These are phyloP conservation scores for Scenedesmus sp. DNA, from an alignment of 163 green algal species.

Conservation along the genomic window DNA sequence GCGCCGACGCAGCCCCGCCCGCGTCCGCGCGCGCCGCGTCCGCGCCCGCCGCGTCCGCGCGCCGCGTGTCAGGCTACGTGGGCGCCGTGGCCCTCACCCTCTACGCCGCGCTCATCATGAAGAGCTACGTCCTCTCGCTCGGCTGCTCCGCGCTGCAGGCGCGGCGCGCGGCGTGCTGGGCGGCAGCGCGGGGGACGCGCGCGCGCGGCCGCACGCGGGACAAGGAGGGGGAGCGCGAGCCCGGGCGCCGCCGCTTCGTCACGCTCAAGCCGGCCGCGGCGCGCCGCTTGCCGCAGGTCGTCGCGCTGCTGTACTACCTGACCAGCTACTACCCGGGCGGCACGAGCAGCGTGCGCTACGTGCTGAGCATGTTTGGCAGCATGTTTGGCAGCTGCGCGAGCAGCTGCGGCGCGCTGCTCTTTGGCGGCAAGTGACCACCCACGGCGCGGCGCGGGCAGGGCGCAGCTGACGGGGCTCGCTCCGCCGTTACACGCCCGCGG, in stretches of 20 bases:
- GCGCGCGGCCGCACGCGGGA: too few species aligned
- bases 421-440: constrained; percentile 35
- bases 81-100: constrained; percentile 85
- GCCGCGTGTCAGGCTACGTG: constrained; percentile 87
- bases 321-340: constrained; percentile 70
- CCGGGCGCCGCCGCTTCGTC: background rate
- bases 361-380: constrained; percentile 58
- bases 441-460: too few species aligned
- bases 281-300: too few species aligned
- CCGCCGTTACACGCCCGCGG: too few species aligned
- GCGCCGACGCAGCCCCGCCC: background rate
- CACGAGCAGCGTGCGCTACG: constrained; percentile 58
- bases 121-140: constrained; percentile 90
- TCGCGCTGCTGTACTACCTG: constrained; percentile 71
- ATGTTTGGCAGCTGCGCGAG: constrained; percentile 40
- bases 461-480: too few species aligned
- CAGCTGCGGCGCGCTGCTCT: constrained; percentile 35
- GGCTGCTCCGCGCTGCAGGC: constrained; percentile 74
- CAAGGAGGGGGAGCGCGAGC: too few species aligned
- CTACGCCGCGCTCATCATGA: constrained; percentile 86
- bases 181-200: too few species aligned
- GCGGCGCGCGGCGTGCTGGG: constrained; percentile 32
- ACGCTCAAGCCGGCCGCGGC: background rate
- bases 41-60: constrained; percentile 6
- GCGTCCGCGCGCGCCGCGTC: background rate